Evolutionary conservation across 2,329 filamentous ascomycete species (phyloP).

Genomic region (Fusarium sp.): DNA sequence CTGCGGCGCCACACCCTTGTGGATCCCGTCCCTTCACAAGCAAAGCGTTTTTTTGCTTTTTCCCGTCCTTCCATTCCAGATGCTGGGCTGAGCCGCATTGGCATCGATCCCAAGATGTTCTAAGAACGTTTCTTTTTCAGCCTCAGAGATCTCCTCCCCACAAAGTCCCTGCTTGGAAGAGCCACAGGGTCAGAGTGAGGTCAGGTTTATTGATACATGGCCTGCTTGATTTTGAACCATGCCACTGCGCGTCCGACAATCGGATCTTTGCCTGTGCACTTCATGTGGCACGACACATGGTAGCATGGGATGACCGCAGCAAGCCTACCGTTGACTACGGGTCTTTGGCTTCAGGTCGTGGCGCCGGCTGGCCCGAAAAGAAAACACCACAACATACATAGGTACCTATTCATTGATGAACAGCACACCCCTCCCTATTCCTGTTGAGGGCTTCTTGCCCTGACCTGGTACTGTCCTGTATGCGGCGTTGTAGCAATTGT

Average conservation of each 20-base stretch:
- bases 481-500: slow-evolving; percentile 12
- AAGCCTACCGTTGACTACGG: slow-evolving; percentile 28
- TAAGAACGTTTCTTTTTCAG: slow-evolving; percentile 34
- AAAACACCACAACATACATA: slow-evolving; percentile 8
- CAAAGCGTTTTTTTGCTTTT: slow-evolving; percentile 9
- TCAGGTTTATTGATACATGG: slow-evolving; percentile 13
- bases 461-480: neutral
- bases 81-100: slow-evolving; percentile 36
- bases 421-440: slow-evolving; percentile 16
- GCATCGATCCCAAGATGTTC: slow-evolving; percentile 33
- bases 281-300: slow-evolving; percentile 41
- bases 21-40: slow-evolving; percentile 29
- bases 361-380: slow-evolving; percentile 30
- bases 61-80: slow-evolving; percentile 32
- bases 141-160: slow-evolving; percentile 35
- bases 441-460: slow-evolving; percentile 20
- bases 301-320: slow-evolving; percentile 32
- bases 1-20: slow-evolving; percentile 37
- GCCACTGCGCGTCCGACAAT: slow-evolving; percentile 14
- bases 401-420: neutral
- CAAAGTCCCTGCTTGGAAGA: slow-evolving; percentile 8
- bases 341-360: slow-evolving; percentile 33
- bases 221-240: slow-evolving; percentile 19
- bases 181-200: neutral
- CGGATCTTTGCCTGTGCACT: slow-evolving; percentile 28